Conservation (phyloP, 2,329 filamentous ascomycete genomes). For the Plenodomus biglobosus region DNA sequence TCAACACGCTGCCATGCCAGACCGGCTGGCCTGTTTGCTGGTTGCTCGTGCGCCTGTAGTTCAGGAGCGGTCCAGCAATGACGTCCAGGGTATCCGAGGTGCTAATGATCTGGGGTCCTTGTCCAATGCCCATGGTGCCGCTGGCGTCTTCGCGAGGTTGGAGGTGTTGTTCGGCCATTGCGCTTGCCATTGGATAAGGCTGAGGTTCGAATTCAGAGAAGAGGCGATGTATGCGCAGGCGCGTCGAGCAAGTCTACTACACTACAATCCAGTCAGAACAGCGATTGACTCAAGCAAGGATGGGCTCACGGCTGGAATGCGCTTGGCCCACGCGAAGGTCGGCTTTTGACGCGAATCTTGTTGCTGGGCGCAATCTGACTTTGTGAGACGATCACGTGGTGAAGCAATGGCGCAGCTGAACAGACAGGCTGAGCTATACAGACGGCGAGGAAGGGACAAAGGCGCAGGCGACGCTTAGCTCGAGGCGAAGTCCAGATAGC, state of each 20-base stretch:
- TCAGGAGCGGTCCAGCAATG: constrained; percentile 72
- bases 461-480: constrained; percentile 3
- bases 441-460: constrained; percentile 1
- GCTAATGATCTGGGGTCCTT: constrained; percentile 48
- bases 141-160: constrained; percentile 23
- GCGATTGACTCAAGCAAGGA: constrained; percentile 6
- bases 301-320: background rate
- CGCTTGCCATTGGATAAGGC: constrained; percentile 1
- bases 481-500: constrained; percentile 6
- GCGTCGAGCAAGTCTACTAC: constrained; percentile 6
- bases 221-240: background rate
- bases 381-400: constrained; percentile 4
- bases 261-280: constrained; percentile 12
- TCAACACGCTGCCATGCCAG: constrained; percentile 84
- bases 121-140: constrained; percentile 43
- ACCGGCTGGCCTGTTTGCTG: constrained; percentile 47
- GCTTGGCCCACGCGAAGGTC: background rate
- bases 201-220: background rate
- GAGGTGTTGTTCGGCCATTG: constrained; percentile 9
- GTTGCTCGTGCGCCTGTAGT: constrained; percentile 73
- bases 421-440: constrained; percentile 1
- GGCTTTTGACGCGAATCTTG: constrained; percentile 4
- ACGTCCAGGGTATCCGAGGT: constrained; percentile 55
- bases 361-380: constrained; percentile 1
- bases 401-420: background rate